These are phyloP conservation scores for Pyricularia sp. DNA, from an alignment of 2,329 filamentous ascomycete species.

Conservation along the genomic window DNA sequence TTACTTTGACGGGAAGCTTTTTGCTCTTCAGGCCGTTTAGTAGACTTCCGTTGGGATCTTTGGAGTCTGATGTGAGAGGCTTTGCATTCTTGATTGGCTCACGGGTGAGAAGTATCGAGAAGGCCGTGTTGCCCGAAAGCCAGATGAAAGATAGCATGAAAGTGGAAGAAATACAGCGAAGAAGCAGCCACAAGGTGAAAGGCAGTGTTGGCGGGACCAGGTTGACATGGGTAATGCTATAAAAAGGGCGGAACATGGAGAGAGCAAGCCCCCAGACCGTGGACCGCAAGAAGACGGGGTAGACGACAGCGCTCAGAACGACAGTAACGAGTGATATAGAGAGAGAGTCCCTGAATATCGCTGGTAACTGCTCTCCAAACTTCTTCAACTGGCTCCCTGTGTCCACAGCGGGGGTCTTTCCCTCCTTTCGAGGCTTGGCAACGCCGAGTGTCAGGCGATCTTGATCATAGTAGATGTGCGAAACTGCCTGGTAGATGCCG, in stretches of 20 bases:
- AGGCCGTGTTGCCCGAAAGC: slow-evolving; percentile 63
- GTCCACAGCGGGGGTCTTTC: slow-evolving; percentile 7
- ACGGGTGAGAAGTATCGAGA: slow-evolving; percentile 67
- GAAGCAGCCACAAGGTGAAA: slow-evolving; percentile 38
- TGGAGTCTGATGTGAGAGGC: slow-evolving; percentile 72
- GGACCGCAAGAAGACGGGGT: slow-evolving; percentile 48
- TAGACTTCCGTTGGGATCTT: slow-evolving; percentile 83
- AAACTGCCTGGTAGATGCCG: slow-evolving; percentile 52
- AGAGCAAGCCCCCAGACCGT: slow-evolving; percentile 58
- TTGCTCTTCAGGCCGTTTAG: slow-evolving; percentile 73
- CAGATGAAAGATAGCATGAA: slow-evolving; percentile 59
- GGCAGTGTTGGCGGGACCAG: slow-evolving; percentile 47
- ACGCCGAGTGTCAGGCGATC: slow-evolving; percentile 48
- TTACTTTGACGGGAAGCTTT: slow-evolving; percentile 56
- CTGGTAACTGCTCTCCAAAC: slow-evolving; percentile 25
- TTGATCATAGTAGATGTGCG: slow-evolving; percentile 61
- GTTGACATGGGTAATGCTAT: slow-evolving; percentile 61
- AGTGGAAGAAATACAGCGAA: slow-evolving; percentile 47
- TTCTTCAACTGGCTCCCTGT: slow-evolving; percentile 19
- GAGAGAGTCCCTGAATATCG: slow-evolving; percentile 22
- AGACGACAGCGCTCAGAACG: slow-evolving; percentile 39
- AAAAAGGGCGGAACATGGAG: slow-evolving; percentile 57
- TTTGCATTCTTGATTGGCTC: slow-evolving; percentile 74
- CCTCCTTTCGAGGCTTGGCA: slow-evolving; percentile 15
- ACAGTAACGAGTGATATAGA: slow-evolving; percentile 27